Base-by-base conservation (phyloP, 768 basidiomycete genomes). In the Tylopilus balloui region DNA sequence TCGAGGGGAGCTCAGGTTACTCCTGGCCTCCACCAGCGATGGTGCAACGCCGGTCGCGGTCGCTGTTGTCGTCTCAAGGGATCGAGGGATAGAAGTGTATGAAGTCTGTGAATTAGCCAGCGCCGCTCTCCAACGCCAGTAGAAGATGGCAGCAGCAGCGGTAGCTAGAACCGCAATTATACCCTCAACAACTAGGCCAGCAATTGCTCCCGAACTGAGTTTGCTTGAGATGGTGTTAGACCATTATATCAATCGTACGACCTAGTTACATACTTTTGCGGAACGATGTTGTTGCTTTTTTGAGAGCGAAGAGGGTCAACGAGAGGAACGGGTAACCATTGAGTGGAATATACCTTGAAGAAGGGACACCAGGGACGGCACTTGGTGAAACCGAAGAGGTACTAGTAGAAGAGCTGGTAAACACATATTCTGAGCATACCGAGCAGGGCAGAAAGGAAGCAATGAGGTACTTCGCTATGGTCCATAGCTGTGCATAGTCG, bases 401-500 rank as follows among this genome's bases (percentile, higher is more conserved):
- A n/a, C n/a, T n/a, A n/a, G 41, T 28, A n/a, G 46, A 45, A 15
- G 29, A 13, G n/a, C 41, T 39, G 39, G 2, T 11, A 38, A 35
- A 23, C 8, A 20, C 7, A 27, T 7, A 23, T 5, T 29, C 2
- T 60, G 19, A 53, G 10, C 39, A 28, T 12, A 37, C 9, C 23
- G 35, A 25, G 10, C 24, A 27, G 40, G 37, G 11, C 5, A 28
- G 36, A n/a, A n/a, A 15, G 10, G 24, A 19, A 25, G 1, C 31
- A 13, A 48, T 9, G 11, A 47, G 8, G 20, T 56, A 66, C 62
- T 51, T 65, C 21, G 55, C 29, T 24, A 50, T 15, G 19, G 52
- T 25, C 45, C 56, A 58, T 17, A 66, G 19, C 15, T 56, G 47
- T 10, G 72, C 73, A 40, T 69, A 67, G 35, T 72, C 65, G 29